Conservation (phyloP, 352 stramenopile genomes). For the Elongisporangium undulatum region DNA sequence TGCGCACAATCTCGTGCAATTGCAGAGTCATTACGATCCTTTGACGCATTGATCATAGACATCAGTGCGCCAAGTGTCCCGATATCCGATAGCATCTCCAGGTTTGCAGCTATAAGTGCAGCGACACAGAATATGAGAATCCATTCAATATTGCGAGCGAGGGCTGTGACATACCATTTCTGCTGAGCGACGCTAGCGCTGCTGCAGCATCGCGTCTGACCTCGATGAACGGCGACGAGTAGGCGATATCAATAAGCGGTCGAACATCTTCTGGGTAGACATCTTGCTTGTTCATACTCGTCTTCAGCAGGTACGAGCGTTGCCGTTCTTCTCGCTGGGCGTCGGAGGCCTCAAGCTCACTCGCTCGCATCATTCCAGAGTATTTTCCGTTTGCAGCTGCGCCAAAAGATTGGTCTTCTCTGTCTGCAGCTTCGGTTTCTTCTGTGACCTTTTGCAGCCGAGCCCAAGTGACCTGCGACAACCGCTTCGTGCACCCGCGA, state of each 20-base stretch:
- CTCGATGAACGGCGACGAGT: conserved; percentile 83
- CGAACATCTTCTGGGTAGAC: conserved; percentile 62
- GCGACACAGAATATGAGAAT: background rate
- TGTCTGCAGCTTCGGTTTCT: background rate
- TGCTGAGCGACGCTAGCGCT: conserved; percentile 64
- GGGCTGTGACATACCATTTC: conserved; percentile 45
- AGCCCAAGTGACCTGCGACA: background rate
- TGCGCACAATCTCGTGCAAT: conserved; percentile 69
- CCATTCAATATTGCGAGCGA: too few species aligned
- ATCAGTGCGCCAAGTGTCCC: conserved; percentile 69
- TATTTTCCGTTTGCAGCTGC: background rate
- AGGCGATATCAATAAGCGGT: conserved; percentile 82
- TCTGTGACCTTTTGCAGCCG: background rate
- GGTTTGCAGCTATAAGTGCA: conserved; percentile 45
- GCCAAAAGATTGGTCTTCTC: background rate
- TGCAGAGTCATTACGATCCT: conserved; percentile 45
- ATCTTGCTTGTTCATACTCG: conserved; percentile 37
- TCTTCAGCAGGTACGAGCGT: conserved; percentile 21
- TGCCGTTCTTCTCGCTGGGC: conserved; percentile 21
- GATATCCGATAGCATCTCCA: conserved; percentile 60
- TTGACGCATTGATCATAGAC: conserved; percentile 54
- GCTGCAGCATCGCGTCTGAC: conserved; percentile 73
- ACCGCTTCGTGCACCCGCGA: background rate
- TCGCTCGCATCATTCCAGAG: background rate
- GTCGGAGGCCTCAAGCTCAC: conserved; percentile 6